A percentile compares a stretch with the other conserved stretches of the same genome.
phyloP scores from a whole-genome alignment of 2,329 filamentous ascomycete species.

The Diaporthe vexans region DNA sequence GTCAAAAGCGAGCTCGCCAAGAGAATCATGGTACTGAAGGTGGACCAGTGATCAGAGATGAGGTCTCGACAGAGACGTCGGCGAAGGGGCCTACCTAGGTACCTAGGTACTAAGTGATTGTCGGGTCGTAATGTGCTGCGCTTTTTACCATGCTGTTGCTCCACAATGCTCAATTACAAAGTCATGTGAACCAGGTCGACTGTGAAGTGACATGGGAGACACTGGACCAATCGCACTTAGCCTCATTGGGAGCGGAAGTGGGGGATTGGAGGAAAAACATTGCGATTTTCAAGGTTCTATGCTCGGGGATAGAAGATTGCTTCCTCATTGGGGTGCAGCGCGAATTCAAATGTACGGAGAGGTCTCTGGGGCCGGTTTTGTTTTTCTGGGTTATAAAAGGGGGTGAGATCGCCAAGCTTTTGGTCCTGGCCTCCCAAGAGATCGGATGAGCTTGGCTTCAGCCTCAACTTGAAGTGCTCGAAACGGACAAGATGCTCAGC shows the following conservation, averaged over 20 bases:
- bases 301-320: not conserved
- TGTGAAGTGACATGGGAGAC: not conserved
- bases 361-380: not conserved
- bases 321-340: not conserved
- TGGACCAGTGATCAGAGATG: not conserved
- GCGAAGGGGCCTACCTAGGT: no score
- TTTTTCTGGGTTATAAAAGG: not conserved
- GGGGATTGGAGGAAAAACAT: slow-evolving; percentile 41
- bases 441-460: slow-evolving; percentile 29
- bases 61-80: not conserved
- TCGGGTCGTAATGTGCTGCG: no score
- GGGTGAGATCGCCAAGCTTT: slow-evolving; percentile 9
- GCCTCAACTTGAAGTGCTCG: not conserved
- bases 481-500: not conserved
- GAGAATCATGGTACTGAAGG: not conserved
- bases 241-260: not conserved
- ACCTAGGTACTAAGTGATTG: not conserved
- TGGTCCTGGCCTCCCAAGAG: not conserved
- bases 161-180: no score
- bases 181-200: not conserved
- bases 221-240: not conserved
- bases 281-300: not conserved
- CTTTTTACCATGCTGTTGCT: no score
- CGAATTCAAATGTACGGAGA: not conserved
- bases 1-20: not conserved